Conservation (phyloP, 2,329 filamentous ascomycete genomes). For the Zymoseptoria pseudotritici region DNA sequence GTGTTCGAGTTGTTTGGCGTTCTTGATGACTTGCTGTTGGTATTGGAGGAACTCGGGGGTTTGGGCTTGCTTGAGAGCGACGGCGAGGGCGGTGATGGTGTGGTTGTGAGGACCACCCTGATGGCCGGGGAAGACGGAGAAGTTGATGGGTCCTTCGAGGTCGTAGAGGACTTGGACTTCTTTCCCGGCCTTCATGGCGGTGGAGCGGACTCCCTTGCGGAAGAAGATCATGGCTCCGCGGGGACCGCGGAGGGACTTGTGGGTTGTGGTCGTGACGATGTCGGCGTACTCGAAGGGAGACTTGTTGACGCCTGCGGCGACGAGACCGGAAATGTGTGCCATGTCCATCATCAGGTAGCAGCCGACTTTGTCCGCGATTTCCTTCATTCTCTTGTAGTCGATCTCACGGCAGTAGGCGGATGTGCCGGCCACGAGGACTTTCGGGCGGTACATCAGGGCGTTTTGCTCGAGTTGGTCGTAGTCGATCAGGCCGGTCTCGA, state of each 20-base stretch:
- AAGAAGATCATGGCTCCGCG: conserved; percentile 99
- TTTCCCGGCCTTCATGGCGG: conserved; percentile 85
- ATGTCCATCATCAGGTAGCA: conserved; percentile 96
- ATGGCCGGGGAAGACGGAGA: conserved; percentile 97
- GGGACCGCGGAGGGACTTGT: conserved; percentile 96
- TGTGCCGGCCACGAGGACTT: conserved; percentile 91
- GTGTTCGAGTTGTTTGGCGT: conserved; percentile 83
- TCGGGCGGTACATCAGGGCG: conserved; percentile 85
- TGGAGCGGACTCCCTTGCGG: conserved; percentile 89
- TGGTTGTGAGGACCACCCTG: conserved; percentile 99
- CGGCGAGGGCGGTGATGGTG: conserved; percentile 94
- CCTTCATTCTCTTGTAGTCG: conserved; percentile 91
- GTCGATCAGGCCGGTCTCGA: conserved; percentile 91
- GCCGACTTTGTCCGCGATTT: conserved; percentile 87
- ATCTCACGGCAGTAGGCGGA: conserved; percentile 98
- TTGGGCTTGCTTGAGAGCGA: conserved; percentile 90
- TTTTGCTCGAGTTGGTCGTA: conserved; percentile 89
- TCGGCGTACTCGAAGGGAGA: conserved; percentile 90
- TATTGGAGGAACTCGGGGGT: conserved; percentile 87
- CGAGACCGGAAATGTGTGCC: conserved; percentile 95
- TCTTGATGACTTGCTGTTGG: conserved; percentile 84
- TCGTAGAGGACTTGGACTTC: conserved; percentile 69
- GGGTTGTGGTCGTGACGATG: conserved; percentile 95
- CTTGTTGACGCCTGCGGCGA: conserved; percentile 86
- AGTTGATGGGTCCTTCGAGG: conserved; percentile 93